phyloP scores from a whole-genome alignment of 140 eudicot species.

The Cichorium intybus region DNA sequence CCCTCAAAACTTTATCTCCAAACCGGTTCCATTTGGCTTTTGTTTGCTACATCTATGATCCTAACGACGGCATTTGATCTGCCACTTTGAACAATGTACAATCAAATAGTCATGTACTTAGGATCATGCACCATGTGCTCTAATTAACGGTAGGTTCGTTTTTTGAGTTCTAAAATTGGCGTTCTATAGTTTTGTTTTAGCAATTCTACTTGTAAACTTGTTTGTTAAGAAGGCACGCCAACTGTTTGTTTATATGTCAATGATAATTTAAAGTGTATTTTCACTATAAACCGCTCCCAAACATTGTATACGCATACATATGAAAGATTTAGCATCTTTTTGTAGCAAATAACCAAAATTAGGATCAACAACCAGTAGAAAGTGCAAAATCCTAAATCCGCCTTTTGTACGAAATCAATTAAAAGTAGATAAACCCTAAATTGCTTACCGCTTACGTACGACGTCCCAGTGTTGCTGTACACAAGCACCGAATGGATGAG shows the following conservation, averaged over 20 bases:
- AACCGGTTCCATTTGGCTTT: too few species aligned
- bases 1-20: too few species aligned
- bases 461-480: neutral
- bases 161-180: neutral
- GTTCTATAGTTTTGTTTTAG: neutral
- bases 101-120: too few species aligned
- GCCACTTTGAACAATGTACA: too few species aligned
- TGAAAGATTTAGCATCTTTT: neutral
- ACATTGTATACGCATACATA: neutral
- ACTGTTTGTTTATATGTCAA: conserved; percentile 22
- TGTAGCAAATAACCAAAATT: conserved; percentile 2
- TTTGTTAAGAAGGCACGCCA: conserved; percentile 5
- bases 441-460: conserved; percentile 2
- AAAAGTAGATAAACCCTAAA: too few species aligned
- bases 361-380: neutral
- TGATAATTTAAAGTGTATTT: neutral
- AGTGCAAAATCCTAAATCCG: neutral
- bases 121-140: too few species aligned
- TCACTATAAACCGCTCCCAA: neutral
- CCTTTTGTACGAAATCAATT: too few species aligned
- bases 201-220: neutral
- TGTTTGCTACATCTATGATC: too few species aligned
- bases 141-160: too few species aligned
- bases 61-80: too few species aligned
- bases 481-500: neutral